Base-by-base conservation (phyloP, 805 yeast genomes). In the Candida nemodendra region DNA sequence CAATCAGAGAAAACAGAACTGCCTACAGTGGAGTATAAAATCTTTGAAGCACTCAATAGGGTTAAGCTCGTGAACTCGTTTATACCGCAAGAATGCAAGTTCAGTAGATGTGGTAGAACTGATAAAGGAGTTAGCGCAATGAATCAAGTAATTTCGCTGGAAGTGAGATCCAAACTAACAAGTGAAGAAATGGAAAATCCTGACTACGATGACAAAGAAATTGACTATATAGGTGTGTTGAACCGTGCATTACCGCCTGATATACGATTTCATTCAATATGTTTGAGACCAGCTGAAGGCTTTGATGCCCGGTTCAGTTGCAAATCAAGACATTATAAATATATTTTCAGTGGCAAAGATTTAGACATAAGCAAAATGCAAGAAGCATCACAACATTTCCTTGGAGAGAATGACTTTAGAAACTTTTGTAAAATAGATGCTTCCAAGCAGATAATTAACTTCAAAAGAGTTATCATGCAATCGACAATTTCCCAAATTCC, bases 101-200 rank as follows among this genome's bases (percentile, higher is more conserved):
- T 90, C 59, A 84, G 95, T 48, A 68, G 97, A 45, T 93, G 98
- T 64, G 98, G 98, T 0, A 71, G 98, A 53, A 91, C 98, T 0
- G 98, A 91, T 54, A 79, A 78, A 48, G 98, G 97, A n/a, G 98
- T 91, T 11, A 86, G 96, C 65, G 99, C 99, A 0, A 77, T 93
- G 82, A 85, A 87, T 47, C 99, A 93, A 61, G 98, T 93, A 2
- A 82, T 93, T 4, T 81, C 96, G 1, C 64, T 93, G 26, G 63
- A 69, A 12, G 81, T 91, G 18, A 71, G 99, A 48, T 87, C 96
- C 0, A 67, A 69, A 16, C 62, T 93, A 27, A 55, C 77, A 0
- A 50, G 53, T 1, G 90, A 82, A 30, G 85, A 87, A 34, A 89
- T 88, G 45, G 14, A 32, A 9, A 71, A 76, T 39, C 69, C 78